Evolutionary conservation across 2,329 filamentous ascomycete species (phyloP).

Genomic region (Grosmannia huntii): DNA sequence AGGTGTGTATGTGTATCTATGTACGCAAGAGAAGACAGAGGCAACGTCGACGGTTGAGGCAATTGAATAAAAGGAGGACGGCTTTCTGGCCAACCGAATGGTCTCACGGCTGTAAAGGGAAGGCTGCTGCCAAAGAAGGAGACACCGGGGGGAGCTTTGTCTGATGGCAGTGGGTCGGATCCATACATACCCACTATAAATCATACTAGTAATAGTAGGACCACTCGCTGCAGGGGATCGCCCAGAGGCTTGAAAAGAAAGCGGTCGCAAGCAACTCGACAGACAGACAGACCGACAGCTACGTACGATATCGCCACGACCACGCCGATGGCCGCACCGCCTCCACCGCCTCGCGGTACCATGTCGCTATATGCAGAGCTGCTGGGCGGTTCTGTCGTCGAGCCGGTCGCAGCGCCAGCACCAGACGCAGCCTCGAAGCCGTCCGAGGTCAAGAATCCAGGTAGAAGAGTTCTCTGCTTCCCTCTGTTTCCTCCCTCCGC

Average conservation of each 20-base stretch:
- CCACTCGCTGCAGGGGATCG: not conserved
- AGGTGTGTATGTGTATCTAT: too few relatives aligned
- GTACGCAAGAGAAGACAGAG: too few relatives aligned
- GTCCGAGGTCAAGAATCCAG: conserved; percentile 41
- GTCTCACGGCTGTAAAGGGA: too few relatives aligned
- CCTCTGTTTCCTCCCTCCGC: too few relatives aligned
- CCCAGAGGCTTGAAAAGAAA: not conserved
- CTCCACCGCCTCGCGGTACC: conserved; percentile 28
- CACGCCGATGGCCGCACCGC: conserved; percentile 15
- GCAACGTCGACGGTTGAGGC: too few relatives aligned
- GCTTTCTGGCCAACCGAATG: too few relatives aligned
- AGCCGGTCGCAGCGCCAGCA: conserved; percentile 14
- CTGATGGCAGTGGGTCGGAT: not conserved
- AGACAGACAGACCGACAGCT: not conserved
- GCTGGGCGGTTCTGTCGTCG: conserved; percentile 45
- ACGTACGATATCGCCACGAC: not conserved
- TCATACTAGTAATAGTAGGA: not conserved
- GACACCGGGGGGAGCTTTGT: not conserved
- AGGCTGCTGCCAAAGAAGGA: too few relatives aligned
- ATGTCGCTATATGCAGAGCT: conserved; percentile 79
- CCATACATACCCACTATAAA: not conserved
- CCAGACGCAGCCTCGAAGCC: conserved; percentile 28
- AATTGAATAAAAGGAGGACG: too few relatives aligned
- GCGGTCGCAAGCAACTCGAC: not conserved
- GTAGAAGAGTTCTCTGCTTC: not conserved